These are phyloP conservation scores for Asclepias syriaca DNA, from an alignment of 257 asterid genomes.

Conservation along the genomic window DNA sequence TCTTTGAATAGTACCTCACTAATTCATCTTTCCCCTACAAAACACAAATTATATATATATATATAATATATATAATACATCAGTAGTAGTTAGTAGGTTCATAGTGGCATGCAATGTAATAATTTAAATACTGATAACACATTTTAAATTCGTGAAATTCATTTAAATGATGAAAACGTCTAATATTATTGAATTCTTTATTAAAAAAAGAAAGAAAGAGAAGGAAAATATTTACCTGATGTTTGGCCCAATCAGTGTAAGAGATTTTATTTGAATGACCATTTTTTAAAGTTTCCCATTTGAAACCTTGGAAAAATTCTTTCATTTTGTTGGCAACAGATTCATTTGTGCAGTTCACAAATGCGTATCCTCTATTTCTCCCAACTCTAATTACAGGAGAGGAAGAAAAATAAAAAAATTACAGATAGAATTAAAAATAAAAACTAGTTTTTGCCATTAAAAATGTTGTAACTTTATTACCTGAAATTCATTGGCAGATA, in stretches of 20 bases:
- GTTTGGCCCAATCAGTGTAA: conserved; percentile 36
- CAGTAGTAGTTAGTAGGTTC: not conserved
- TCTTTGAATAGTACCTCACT: not conserved
- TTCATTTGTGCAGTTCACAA: conserved; percentile 32
- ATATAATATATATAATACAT: not conserved
- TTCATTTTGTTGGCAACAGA: conserved; percentile 28
- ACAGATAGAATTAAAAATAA: too few species aligned
- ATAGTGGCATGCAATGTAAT: too few species aligned
- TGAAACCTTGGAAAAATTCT: conserved; percentile 10
- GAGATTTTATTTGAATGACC: conserved; percentile 31
- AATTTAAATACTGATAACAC: too few species aligned
- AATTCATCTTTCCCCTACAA: not conserved
- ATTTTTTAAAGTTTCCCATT: conserved; percentile 19
- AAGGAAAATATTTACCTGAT: conserved; percentile 32
- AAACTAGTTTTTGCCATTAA: too few species aligned
- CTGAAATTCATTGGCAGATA: conserved; percentile 54
- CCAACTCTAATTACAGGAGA: too few species aligned
- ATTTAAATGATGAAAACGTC: too few species aligned
- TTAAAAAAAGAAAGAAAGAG: not conserved
- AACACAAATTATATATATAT: not conserved
- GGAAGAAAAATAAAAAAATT: too few species aligned
- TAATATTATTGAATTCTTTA: too few species aligned
- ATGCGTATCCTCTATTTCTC: too few species aligned
- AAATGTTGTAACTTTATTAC: conserved; percentile 22
- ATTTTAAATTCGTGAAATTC: too few species aligned